Percentiles rank a stretch among this genome's conserved stretches.
phyloP scores from a whole-genome alignment of 768 basidiomycete species.

The Calocera cornea region DNA sequence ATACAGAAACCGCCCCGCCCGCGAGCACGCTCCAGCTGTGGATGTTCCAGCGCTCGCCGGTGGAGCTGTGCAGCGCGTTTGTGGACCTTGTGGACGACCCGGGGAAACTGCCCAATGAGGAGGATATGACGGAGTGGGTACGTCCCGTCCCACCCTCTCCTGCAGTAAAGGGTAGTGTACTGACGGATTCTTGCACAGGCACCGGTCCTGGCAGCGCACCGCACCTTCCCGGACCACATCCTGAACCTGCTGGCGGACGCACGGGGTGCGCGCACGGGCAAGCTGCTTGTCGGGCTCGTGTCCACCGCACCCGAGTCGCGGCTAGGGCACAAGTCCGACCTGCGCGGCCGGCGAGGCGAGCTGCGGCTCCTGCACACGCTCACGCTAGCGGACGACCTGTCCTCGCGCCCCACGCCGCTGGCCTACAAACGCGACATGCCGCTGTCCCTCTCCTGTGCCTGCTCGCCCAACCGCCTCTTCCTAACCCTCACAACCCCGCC shows the following conservation, averaged over 20 bases:
- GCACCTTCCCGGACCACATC: conserved; percentile 3
- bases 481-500: neutral
- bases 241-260: neutral
- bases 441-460: neutral
- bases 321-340: neutral
- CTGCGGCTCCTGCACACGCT: neutral
- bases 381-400: neutral
- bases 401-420: neutral
- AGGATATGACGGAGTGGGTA: neutral
- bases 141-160: neutral
- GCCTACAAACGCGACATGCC: neutral
- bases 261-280: neutral
- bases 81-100: neutral
- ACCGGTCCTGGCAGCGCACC: neutral
- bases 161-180: neutral
- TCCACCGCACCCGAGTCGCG: neutral
- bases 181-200: neutral
- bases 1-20: neutral
- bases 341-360: neutral
- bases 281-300: neutral
- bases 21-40: neutral
- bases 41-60: neutral
- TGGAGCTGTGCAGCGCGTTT: neutral
- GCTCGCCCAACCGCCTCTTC: neutral
- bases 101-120: neutral